phyloP scores from a whole-genome alignment of 352 stramenopile species.

The Pythium vanterpoolii region DNA sequence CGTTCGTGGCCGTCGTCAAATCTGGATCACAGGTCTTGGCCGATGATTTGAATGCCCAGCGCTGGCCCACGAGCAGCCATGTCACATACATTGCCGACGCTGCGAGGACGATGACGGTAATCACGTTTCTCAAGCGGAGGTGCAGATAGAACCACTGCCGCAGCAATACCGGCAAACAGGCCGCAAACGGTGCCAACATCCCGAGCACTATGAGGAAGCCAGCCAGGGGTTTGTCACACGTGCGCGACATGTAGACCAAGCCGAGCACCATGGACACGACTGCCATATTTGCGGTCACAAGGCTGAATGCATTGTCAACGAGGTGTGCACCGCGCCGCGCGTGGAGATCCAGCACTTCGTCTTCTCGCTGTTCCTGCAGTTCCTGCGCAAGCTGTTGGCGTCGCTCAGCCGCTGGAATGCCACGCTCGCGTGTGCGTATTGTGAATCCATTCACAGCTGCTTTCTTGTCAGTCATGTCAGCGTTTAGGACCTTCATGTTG shows the following conservation, averaged over 20 bases:
- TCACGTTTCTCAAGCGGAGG: constrained; percentile 25
- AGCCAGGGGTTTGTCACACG: constrained; percentile 31
- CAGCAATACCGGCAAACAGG: constrained; percentile 30
- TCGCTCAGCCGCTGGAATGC: neutral
- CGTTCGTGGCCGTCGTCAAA: constrained; percentile 31
- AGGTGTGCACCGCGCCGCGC: constrained; percentile 24
- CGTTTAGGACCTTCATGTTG: neutral
- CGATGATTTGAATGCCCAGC: constrained; percentile 36
- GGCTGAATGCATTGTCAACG: constrained; percentile 36
- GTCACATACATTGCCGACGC: constrained; percentile 22
- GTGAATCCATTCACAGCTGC: neutral
- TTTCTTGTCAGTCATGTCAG: neutral
- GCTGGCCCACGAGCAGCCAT: constrained; percentile 34
- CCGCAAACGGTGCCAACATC: constrained; percentile 29
- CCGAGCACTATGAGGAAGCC: constrained; percentile 31
- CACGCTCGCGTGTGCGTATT: neutral
- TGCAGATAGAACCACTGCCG: constrained; percentile 45
- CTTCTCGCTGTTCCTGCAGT: constrained; percentile 17
- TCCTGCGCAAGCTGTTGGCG: constrained; percentile 10
- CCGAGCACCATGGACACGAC: constrained; percentile 32
- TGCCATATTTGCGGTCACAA: constrained; percentile 35
- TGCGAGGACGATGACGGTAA: constrained; percentile 16
- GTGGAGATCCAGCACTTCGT: constrained; percentile 25
- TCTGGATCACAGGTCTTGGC: constrained; percentile 31
- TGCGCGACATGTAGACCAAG: constrained; percentile 20